These are phyloP conservation scores for Malassezia pachydermatis DNA, from an alignment of 1,284 basidiomycete species.

Conservation along the genomic window DNA sequence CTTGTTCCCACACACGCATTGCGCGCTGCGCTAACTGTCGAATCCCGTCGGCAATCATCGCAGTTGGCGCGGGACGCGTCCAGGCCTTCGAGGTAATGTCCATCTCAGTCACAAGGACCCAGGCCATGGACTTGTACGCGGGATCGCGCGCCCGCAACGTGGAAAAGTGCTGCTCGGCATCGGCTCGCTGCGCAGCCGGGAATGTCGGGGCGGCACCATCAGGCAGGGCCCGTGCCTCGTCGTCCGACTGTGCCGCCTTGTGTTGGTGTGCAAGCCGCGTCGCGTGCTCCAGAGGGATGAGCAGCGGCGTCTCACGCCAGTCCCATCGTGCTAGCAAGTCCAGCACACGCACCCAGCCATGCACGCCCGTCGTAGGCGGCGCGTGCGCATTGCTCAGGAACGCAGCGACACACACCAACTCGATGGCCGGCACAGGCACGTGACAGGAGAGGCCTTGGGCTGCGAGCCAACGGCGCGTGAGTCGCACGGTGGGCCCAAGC, in stretches of 20 bases:
- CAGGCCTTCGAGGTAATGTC: constrained; percentile 68
- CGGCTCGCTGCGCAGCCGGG: constrained; percentile 53
- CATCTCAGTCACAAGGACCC: constrained; percentile 70
- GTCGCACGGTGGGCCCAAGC: constrained; percentile 70
- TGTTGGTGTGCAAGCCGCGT: constrained; percentile 26
- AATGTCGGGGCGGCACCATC: constrained; percentile 41
- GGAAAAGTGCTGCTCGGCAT: constrained; percentile 55
- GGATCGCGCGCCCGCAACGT: constrained; percentile 46
- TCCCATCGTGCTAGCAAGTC: constrained; percentile 68
- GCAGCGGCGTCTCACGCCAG: constrained; percentile 56
- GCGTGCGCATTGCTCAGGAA: constrained; percentile 50
- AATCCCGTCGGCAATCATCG: constrained; percentile 33
- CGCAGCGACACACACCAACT: constrained; percentile 65
- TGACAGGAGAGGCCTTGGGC: constrained; percentile 70
- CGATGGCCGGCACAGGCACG: constrained; percentile 68
- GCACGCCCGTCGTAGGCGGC: constrained; percentile 51
- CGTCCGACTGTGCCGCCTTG: constrained; percentile 51
- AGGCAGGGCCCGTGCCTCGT: neutral
- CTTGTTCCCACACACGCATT: constrained; percentile 21
- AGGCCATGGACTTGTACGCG: constrained; percentile 54
- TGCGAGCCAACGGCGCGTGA: constrained; percentile 85
- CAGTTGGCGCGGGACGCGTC: constrained; percentile 50
- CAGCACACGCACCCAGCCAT: constrained; percentile 71
- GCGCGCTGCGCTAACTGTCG: constrained; percentile 30
- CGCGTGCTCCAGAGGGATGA: constrained; percentile 50